Evolutionary conservation across 2,329 filamentous ascomycete species (phyloP), one percentile per base, ranked within the genome.

Genomic region (Graphiopsis chlorocephala): DNA sequence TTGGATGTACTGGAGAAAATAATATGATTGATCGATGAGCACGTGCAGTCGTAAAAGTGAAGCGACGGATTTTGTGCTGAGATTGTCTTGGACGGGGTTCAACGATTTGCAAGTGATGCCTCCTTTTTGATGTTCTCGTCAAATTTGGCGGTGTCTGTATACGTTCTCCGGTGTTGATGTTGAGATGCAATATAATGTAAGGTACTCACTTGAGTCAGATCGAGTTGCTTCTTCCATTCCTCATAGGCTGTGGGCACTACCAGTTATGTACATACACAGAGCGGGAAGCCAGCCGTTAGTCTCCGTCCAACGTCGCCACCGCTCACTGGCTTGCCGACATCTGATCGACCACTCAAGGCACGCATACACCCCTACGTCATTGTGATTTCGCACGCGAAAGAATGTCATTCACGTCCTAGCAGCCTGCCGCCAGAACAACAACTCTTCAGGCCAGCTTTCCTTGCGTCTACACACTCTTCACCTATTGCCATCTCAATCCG

Each of bases 381-480:
- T 42, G n/a, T 56, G 23, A 45, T 45, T 45, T 23, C 15, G 23
- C 20, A 5, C 28, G 31, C 53, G 29, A 56, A 58, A 58, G 55
- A 58, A 58, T 58, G 55, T 45, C 55, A 25, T 31, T 53, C 50
- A 31, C 26, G 26, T 52, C 12, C 47, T 50, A 50, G 25, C 4
- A 50, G 47, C 48, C 48, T 53, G 15, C 38, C 38, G 38, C n/a
- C 38, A 12, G 23, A 53, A 31, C 38, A 38, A 45, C 33, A 15
- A 38, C n/a, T 42, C 31, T 14, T 42, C 55, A 15, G 8, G 55
- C 55, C 55, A 58, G 55, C 55, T 58, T 58, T 58, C 33, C 35
- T 53, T 31, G 11, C 6, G 28, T 53, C 26, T 31, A 14, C 14
- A 5, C 26, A 45, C n/a, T 20, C 38, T 20, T 45, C n/a, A 45